Percentiles rank a stretch among this genome's conserved stretches.
Conservation (phyloP, 805 yeast species). For the Tetrapisispora arboricola region DNA sequence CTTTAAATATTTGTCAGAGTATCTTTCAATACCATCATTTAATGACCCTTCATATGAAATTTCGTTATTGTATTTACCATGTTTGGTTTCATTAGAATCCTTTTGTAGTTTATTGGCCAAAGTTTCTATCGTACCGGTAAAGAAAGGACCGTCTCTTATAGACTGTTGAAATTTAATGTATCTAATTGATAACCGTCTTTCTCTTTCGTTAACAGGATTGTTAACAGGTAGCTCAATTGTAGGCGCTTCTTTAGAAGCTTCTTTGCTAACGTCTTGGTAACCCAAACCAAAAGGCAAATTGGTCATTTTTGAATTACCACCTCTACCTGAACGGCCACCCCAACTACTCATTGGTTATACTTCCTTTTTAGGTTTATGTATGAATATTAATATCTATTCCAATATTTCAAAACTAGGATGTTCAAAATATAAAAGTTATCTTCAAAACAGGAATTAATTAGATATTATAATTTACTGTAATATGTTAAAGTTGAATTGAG, state of each 20-base stretch:
- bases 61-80: constrained; percentile 16
- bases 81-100: constrained; percentile 9
- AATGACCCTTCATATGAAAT: constrained; percentile 32
- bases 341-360: neutral
- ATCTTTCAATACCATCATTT: constrained; percentile 68
- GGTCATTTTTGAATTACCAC: constrained; percentile 32
- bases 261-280: constrained; percentile 44
- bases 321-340: constrained; percentile 27
- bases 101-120: constrained; percentile 11
- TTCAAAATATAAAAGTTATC: too few relatives aligned
- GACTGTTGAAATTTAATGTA: constrained; percentile 43
- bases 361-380: neutral
- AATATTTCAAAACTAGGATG: too few relatives aligned
- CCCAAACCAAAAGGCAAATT: constrained; percentile 64
- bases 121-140: constrained; percentile 41
- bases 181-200: constrained; percentile 43
- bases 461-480: too few relatives aligned
- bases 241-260: constrained; percentile 33
- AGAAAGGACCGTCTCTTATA: constrained; percentile 59
- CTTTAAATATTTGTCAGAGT: constrained; percentile 69
- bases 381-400: too few relatives aligned
- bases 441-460: too few relatives aligned
- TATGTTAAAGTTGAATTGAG: too few relatives aligned
- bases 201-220: constrained; percentile 43
- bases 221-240: constrained; percentile 50